Evolutionary conservation across 257 asterid genomes (phyloP), one percentile per base, ranked within the genome.

Genomic region (Fraxinus pennsylvanica): DNA sequence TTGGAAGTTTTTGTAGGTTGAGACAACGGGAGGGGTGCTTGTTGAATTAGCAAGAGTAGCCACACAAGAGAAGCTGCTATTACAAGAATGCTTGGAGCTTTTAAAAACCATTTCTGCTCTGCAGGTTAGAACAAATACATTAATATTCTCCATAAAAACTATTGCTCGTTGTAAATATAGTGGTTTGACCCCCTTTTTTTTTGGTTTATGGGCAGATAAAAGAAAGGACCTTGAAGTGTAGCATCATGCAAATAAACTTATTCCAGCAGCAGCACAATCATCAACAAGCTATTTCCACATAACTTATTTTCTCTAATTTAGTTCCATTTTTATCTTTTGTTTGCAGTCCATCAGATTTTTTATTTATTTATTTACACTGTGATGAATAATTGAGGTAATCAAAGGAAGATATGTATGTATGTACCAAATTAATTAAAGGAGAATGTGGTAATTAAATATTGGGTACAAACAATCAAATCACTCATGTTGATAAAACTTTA

Each of bases 11-110:
- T 15, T 19, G 1, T 68, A 94, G 96, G 83, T 87, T 14, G 88
- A 85, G 74, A 80, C 84, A 47, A 80, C 89, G 1, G 88, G 80
- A 3, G 79, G 68, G 79, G 71, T 78, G 41, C 75, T 85, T 35
- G 81, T 83, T 50, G 92, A 88, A 68, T 65, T 92, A 78, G 97
- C 97, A 75, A 88, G 63, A 79, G 82, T 92, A 15, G 92, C 83
- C 35, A 80, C 84, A 70, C 89, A 86, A 86, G 99, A 94, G 90
- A 92, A 88, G 85, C 83, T 80, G 86, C 74, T 91, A 14, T 74
- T 94, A 71, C 92, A 92, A 87, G 97, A 94, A 80, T 92, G 92
- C 78, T 80, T 87, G 83, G 99, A 94, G 82, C 88, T 86, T 84
- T 89, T 86, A 91, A 87, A 80, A 39, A 59, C 50, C 59, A 82